Evolutionary conservation across 371 early-diverging fungal species (phyloP).

Genomic region (Rhizopus arrhizus): DNA sequence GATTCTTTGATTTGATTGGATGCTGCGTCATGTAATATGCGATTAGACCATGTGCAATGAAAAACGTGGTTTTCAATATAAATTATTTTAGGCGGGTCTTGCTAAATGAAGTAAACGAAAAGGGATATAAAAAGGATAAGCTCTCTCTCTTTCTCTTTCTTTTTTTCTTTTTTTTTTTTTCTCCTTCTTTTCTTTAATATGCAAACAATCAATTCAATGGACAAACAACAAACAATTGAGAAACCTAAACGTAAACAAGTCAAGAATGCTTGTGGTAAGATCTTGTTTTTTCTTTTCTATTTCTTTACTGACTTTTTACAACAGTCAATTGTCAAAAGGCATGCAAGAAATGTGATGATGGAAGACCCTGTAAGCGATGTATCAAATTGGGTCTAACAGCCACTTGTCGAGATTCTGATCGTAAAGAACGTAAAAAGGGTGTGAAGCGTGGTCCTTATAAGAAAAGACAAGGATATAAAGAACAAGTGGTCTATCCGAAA

Average conservation of each 20-base stretch:
- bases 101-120: background rate
- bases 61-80: background rate
- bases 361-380: slow-evolving; percentile 86
- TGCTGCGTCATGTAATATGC: slow-evolving; percentile 3
- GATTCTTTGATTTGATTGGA: background rate
- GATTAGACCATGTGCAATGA: background rate
- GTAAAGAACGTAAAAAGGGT: slow-evolving; percentile 86
- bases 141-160: background rate
- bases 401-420: slow-evolving; percentile 77
- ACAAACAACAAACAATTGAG: background rate
- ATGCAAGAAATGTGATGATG: slow-evolving; percentile 92
- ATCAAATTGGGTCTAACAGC: slow-evolving; percentile 71
- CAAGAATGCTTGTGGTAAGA: slow-evolving; percentile 39
- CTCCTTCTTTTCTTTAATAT: background rate
- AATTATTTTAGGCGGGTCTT: background rate
- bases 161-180: background rate
- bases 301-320: no score
- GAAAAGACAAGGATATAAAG: slow-evolving; percentile 38
- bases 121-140: background rate
- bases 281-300: slow-evolving; percentile 1
- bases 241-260: slow-evolving; percentile 43
- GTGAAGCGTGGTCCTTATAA: slow-evolving; percentile 86
- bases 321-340: slow-evolving; percentile 87
- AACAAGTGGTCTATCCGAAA: slow-evolving; percentile 28
- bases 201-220: background rate